Percentiles rank a stretch among this genome's conserved stretches.
Conservation (phyloP, 2,329 filamentous ascomycete genomes). For the Alternaria infectoria region DNA sequence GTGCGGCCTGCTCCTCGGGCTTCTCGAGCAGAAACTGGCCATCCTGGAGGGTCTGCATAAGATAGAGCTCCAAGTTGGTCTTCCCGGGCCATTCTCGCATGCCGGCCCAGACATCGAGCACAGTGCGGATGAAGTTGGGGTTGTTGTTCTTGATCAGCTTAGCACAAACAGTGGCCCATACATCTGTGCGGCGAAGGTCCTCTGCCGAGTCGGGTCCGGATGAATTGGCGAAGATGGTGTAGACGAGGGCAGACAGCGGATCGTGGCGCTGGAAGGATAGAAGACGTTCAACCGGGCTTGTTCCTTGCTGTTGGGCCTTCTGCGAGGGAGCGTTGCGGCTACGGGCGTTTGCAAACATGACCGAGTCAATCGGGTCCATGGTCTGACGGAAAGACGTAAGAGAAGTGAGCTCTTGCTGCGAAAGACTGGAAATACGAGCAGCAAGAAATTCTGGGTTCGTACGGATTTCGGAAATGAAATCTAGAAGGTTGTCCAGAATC, state of each 20-base stretch:
- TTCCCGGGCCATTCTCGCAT: conserved; percentile 91
- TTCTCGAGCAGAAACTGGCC: conserved; percentile 89
- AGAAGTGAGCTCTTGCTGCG: conserved; percentile 75
- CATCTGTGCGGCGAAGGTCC: conserved; percentile 77
- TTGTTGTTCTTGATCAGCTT: conserved; percentile 80
- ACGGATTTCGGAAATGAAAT: conserved; percentile 80
- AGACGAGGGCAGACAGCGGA: conserved; percentile 81
- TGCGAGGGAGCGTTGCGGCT: conserved; percentile 57
- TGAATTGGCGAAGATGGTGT: conserved; percentile 88
- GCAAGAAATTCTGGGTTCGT: conserved; percentile 89
- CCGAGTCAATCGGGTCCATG: conserved; percentile 81
- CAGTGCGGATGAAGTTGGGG: conserved; percentile 78
- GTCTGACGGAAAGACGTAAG: conserved; percentile 80
- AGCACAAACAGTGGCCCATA: conserved; percentile 89
- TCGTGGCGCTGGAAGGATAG: conserved; percentile 90
- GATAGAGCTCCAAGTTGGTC: conserved; percentile 87
- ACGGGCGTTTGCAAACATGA: conserved; percentile 71
- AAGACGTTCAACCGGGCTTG: conserved; percentile 78
- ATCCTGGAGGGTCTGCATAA: conserved; percentile 93
- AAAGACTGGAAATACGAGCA: conserved; percentile 77
- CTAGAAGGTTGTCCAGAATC: conserved; percentile 75
- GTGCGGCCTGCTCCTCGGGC: conserved; percentile 74
- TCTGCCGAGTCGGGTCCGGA: conserved; percentile 81
- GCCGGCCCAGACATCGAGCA: conserved; percentile 85
- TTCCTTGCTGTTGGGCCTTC: conserved; percentile 58